phyloP scores from a whole-genome alignment of 768 basidiomycete species.

The Mycena filopes region DNA sequence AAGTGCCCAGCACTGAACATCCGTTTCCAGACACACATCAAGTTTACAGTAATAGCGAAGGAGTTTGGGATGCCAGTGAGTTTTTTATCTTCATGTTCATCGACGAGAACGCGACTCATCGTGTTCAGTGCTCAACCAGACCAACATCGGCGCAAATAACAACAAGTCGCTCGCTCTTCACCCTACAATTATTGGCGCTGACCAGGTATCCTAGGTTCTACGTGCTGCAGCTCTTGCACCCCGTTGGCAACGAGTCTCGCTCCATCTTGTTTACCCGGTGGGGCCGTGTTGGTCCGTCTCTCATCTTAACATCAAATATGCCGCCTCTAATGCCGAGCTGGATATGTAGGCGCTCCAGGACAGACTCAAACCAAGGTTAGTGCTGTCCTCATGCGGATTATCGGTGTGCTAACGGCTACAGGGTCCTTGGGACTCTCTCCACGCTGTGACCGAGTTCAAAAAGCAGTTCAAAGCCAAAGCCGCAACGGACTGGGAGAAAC shows the following conservation, averaged over 20 bases:
- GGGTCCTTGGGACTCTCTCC: slow-evolving; percentile 57
- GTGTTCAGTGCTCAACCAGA: slow-evolving; percentile 62
- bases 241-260: slow-evolving; percentile 48
- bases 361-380: slow-evolving; percentile 59
- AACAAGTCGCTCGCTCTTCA: slow-evolving; percentile 56
- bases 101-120: background rate
- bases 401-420: slow-evolving; percentile 32
- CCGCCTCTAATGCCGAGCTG: too few species aligned
- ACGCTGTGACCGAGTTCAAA: slow-evolving; percentile 64
- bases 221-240: slow-evolving; percentile 66
- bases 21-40: slow-evolving; percentile 56
- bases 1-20: background rate
- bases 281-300: slow-evolving; percentile 59
- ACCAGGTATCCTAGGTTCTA: slow-evolving; percentile 55
- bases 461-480: slow-evolving; percentile 70
- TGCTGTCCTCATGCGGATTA: background rate
- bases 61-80: slow-evolving; percentile 62
- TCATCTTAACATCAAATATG: too few species aligned
- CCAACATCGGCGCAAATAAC: slow-evolving; percentile 56
- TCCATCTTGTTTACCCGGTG: slow-evolving; percentile 63
- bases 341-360: slow-evolving; percentile 54
- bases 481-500: slow-evolving; percentile 57
- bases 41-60: slow-evolving; percentile 54
- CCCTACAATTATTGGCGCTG: background rate
- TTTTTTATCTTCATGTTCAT: background rate